Evolutionary conservation across 352 stramenopile genomes (phyloP), one percentile per base, ranked within the genome.

Genomic region (Phytophthora capsici): DNA sequence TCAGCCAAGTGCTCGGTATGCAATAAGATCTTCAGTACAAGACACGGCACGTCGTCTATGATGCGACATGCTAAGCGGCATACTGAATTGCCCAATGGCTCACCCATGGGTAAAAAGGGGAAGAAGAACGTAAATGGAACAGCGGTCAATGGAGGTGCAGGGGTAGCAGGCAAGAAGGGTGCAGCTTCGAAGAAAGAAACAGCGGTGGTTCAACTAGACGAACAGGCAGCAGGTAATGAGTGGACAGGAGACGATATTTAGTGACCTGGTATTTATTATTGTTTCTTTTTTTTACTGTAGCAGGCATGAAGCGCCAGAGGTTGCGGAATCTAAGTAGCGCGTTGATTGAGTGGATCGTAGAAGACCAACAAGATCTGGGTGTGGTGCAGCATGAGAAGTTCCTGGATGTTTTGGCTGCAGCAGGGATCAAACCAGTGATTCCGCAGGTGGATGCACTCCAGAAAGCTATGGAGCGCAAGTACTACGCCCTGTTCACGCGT

Each of bases 41-140:
- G 84, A n/a, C 84, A 93, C 54, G 84, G 84, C 50, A 93, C 84
- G 49, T 93, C 84, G 45, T 89, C 77, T 10, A 93, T 93, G 84
- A 93, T 93, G 84, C 84, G 84, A 23, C 84, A 93, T 52, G 84
- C 84, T 28, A 93, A 90, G 75, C 75, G 84, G 34, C 84, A 93
- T 56, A 89, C 56, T 45, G 84, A 93, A 50, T 83, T 84, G 34
- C 77, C 84, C 17, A 90, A 87, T 57, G 81, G 79, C 13, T 64
- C 71, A 10, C 54, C 75, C 7, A 57, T 58, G 17, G 56, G 57
- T 13, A 90, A 88, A 61, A 90, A 88, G 22, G 57, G 48, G 19
- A 89, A 86, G 52, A 90, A 89, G 59, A 71, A 40, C 16, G 46
- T 43, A 6, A 84, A 79, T 41, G 64, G 53, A 63, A 44, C 54